phyloP scores from a whole-genome alignment of 1,284 basidiomycete species.

The Agroathelia rolfsii region DNA sequence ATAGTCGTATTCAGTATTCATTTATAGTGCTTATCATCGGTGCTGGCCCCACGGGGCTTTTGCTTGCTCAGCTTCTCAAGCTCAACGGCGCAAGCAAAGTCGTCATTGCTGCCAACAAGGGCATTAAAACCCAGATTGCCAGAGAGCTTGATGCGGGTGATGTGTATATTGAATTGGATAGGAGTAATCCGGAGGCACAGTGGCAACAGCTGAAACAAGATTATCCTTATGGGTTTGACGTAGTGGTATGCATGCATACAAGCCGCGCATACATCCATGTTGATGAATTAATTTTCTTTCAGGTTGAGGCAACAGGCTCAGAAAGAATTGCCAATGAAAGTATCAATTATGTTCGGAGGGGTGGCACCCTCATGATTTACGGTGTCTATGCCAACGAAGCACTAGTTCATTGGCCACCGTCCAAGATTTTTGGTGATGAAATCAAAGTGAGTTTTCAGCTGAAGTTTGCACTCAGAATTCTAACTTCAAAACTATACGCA shows the following conservation, averaged over 20 bases:
- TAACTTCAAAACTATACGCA: slow-evolving; percentile 1
- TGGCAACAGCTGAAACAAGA: slow-evolving; percentile 72
- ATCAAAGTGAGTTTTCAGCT: slow-evolving; percentile 54
- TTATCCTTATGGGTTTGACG: slow-evolving; percentile 80
- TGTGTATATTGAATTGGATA: slow-evolving; percentile 76
- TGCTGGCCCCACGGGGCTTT: slow-evolving; percentile 73
- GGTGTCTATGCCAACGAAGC: slow-evolving; percentile 71
- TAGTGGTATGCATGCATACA: slow-evolving; percentile 62
- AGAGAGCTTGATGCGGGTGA: slow-evolving; percentile 67
- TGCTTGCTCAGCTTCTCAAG: slow-evolving; percentile 79
- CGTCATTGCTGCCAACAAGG: slow-evolving; percentile 75
- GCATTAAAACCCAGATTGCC: slow-evolving; percentile 79
- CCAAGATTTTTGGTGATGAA: slow-evolving; percentile 81
- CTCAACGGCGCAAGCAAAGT: slow-evolving; percentile 71
- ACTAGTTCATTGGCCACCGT: slow-evolving; percentile 73
- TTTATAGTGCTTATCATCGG: slow-evolving; percentile 57
- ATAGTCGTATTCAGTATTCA: slow-evolving; percentile 4
- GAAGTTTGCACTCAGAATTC: background rate
- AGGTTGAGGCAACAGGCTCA: slow-evolving; percentile 77
- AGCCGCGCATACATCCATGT: no score
- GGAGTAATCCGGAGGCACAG: slow-evolving; percentile 64
- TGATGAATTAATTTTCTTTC: background rate
- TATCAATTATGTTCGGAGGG: slow-evolving; percentile 78
- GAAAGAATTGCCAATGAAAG: slow-evolving; percentile 72
- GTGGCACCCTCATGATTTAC: slow-evolving; percentile 66